Evolutionary conservation across 192 early-diverging fungal species (phyloP).

Genomic region (Obelidium mucronatum): DNA sequence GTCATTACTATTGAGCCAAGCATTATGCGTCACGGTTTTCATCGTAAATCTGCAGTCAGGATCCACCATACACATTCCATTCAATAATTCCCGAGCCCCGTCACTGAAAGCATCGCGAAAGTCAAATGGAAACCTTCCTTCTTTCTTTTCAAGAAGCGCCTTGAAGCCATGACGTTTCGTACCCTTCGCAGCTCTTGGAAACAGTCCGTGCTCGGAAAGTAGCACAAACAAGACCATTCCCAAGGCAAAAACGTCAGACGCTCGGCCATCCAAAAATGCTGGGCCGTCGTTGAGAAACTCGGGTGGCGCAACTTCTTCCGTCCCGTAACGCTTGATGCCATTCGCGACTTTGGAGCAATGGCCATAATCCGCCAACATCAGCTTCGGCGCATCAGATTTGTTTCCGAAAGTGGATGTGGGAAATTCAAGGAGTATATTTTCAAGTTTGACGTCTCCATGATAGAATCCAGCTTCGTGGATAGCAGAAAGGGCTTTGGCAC

Average conservation of each 20-base stretch:
- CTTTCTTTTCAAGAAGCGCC: not conserved
- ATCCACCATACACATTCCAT: constrained; percentile 29
- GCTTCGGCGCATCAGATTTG: not conserved
- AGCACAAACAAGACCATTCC: constrained; percentile 27
- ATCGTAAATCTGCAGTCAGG: constrained; percentile 5
- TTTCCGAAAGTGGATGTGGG: not conserved
- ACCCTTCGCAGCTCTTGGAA: constrained; percentile 1
- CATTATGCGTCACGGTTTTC: not conserved
- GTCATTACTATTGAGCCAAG: too few relatives aligned
- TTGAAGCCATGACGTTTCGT: not conserved
- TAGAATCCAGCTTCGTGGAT: constrained; percentile 11
- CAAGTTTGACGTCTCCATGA: constrained; percentile 28
- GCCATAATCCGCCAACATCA: constrained; percentile 27
- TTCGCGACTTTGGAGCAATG: not conserved
- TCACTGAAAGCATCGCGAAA: not conserved
- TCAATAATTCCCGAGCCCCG: not conserved
- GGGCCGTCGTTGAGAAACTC: constrained; percentile 23
- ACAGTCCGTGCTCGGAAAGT: not conserved
- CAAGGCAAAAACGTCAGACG: constrained; percentile 33
- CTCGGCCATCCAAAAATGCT: constrained; percentile 1
- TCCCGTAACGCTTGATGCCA: constrained; percentile 13
- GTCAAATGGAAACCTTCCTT: not conserved
- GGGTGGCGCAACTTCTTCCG: constrained; percentile 21
- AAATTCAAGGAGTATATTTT: constrained; percentile 6
- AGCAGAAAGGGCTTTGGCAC: not conserved